phyloP scores from a whole-genome alignment of 2,329 filamentous ascomycete genomes.

The Verticillium isaacii region DNA sequence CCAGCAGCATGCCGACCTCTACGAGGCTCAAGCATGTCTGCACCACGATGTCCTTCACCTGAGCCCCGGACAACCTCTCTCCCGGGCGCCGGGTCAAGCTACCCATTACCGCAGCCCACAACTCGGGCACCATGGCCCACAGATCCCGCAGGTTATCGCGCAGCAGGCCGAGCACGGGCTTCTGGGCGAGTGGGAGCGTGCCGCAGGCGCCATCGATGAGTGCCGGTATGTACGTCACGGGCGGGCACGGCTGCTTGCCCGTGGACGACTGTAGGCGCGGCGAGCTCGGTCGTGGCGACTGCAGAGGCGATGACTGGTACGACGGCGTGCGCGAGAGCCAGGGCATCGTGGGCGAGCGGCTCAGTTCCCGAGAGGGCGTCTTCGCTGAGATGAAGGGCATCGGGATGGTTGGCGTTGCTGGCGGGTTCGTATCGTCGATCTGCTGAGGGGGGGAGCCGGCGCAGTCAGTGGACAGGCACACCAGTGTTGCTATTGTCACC shows the following conservation, averaged over 20 bases:
- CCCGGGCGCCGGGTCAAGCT: conserved; percentile 11
- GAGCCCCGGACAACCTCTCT: conserved; percentile 6
- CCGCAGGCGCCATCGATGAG: conserved; percentile 29
- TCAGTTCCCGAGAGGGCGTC: not conserved
- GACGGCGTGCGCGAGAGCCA: conserved; percentile 12
- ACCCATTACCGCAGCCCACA: conserved; percentile 14
- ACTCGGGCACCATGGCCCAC: conserved; percentile 13
- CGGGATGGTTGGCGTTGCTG: not conserved
- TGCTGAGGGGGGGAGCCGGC: not conserved
- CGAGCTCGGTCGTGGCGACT: conserved; percentile 5
- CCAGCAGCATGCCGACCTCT: conserved; percentile 19
- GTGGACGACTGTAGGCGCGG: conserved; percentile 1
- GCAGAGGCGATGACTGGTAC: conserved; percentile 6
- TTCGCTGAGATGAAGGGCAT: conserved; percentile 10
- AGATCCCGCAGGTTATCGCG: conserved; percentile 16
- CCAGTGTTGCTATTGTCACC: no score
- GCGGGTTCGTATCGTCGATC: no score
- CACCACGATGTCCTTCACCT: conserved; percentile 14
- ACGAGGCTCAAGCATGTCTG: conserved; percentile 18
- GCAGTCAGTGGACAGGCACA: not conserved
- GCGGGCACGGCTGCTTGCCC: conserved; percentile 10
- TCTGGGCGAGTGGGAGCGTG: conserved; percentile 22
- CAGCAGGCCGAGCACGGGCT: conserved; percentile 15
- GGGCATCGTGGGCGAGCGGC: conserved; percentile 6
- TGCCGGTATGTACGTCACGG: conserved; percentile 27